These are phyloP conservation scores for Calocera cornea DNA, from an alignment of 768 basidiomycete genomes.

Conservation along the genomic window DNA sequence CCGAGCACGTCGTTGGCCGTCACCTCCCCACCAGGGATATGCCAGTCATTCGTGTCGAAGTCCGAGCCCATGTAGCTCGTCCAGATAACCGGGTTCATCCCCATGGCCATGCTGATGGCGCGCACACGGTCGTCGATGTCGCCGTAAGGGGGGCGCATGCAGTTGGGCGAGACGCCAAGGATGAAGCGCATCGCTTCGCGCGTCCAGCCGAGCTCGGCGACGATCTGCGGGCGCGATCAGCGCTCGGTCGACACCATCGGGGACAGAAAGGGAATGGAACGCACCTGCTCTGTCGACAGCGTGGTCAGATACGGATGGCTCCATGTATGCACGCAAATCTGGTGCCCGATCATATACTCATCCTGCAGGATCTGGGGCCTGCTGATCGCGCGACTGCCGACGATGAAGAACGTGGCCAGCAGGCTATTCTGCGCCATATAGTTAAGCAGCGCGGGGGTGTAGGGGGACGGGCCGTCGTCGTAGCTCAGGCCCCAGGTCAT, in stretches of 20 bases:
- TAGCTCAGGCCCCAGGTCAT: conserved; percentile 39
- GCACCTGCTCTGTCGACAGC: conserved; percentile 45
- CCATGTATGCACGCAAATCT: conserved; percentile 59
- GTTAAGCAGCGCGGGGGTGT: conserved; percentile 58
- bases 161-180: conserved; percentile 48
- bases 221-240: conserved; percentile 36
- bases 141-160: conserved; percentile 71
- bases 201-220: conserved; percentile 81
- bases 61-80: conserved; percentile 38
- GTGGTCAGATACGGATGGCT: conserved; percentile 63
- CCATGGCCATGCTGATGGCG: conserved; percentile 70
- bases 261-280: neutral
- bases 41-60: conserved; percentile 70
- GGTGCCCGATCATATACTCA: conserved; percentile 67
- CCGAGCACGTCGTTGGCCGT: conserved; percentile 28
- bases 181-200: conserved; percentile 75
- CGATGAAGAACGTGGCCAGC: conserved; percentile 75
- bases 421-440: conserved; percentile 53
- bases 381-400: conserved; percentile 49
- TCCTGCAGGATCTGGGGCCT: conserved; percentile 55
- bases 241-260: too few species aligned
- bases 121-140: conserved; percentile 80
- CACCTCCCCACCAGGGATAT: conserved; percentile 53
- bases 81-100: conserved; percentile 74
- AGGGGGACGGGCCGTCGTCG: conserved; percentile 69